Percentiles rank a stretch among this genome's conserved stretches.
These are phyloP conservation scores for Russula foetens DNA, from an alignment of 768 basidiomycete genomes.

Conservation along the genomic window DNA sequence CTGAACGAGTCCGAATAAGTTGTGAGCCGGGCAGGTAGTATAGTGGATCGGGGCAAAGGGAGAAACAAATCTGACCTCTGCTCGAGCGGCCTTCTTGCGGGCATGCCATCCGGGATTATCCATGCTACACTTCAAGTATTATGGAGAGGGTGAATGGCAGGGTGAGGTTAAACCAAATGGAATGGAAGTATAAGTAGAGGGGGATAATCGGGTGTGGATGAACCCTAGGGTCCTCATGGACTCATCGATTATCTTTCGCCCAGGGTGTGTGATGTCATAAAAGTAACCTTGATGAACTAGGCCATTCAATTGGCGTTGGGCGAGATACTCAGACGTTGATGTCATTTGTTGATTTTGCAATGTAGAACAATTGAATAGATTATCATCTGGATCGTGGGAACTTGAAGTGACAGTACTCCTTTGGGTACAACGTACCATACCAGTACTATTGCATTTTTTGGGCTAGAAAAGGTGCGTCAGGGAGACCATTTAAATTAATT, in stretches of 20 bases:
- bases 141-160: background rate
- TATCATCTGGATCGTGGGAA: no score
- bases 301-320: background rate
- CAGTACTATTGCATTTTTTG: no score
- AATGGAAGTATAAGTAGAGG: background rate
- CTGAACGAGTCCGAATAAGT: conserved; percentile 27
- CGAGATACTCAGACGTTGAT: background rate
- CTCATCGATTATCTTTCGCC: background rate
- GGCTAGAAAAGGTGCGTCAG: no score
- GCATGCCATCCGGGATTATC: conserved; percentile 76
- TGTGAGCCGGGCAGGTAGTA: conserved; percentile 8
- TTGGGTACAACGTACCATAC: no score
- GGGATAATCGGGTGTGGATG: no score
- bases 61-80: conserved; percentile 22
- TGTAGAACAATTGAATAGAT: no score
- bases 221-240: no score
- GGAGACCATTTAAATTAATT: background rate
- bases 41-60: background rate
- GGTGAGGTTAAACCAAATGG: background rate
- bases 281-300: background rate
- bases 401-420: no score
- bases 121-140: conserved; percentile 33
- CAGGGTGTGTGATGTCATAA: background rate
- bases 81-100: conserved; percentile 50
- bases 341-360: background rate